Evolutionary conservation across 1,284 basidiomycete genomes (phyloP), one percentile per base, ranked within the genome.

Genomic region (Melampsora medusae): DNA sequence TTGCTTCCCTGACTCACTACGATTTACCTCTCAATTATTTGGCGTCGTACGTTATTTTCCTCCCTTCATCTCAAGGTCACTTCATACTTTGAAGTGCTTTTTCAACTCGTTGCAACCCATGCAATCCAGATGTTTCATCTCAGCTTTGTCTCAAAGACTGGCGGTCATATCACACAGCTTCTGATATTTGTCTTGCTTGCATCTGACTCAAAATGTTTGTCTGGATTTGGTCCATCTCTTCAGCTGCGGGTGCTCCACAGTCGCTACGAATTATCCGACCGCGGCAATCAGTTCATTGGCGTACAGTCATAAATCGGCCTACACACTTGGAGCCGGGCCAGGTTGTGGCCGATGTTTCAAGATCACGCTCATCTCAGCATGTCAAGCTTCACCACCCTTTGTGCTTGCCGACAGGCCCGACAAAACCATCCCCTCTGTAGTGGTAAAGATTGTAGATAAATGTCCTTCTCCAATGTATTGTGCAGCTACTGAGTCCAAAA

Each of bases 381-480:
- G 42, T 42, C 25, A n/a, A 31, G 70, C 49, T 17, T 16, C 42
- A 4, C 70, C 70, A 10, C 70, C 70, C 48, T 66, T 73, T 25
- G 22, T 66, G 3, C n/a, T 50, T 10, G 38, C 61, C 28, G 70
- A 73, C 31, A n/a, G 53, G 53, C 70, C 62, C 1, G 65, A 67
- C 38, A 67, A 31, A 22, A 38, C 65, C 0, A 66, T 25, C 19
- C 70, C 70, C 4, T 73, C 70, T 19, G 70, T 73, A 4, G 70
- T 73, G 42, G 70, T 74, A 3, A 74, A 74, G 25, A 60, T 74
- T 38, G 53, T 74, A 46, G 71, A 74, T 46, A 67, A 67, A 31
- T 74, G 71, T 38, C 71, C 71, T 25, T 74, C 71, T n/a, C 35
- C 50, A n/a, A 35, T 56, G 16, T 74, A 67, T 46, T 74, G 64